Evolutionary conservation across 1,284 basidiomycete genomes (phyloP), one percentile per base, ranked within the genome.

Genomic region (Porodaedalea pini): DNA sequence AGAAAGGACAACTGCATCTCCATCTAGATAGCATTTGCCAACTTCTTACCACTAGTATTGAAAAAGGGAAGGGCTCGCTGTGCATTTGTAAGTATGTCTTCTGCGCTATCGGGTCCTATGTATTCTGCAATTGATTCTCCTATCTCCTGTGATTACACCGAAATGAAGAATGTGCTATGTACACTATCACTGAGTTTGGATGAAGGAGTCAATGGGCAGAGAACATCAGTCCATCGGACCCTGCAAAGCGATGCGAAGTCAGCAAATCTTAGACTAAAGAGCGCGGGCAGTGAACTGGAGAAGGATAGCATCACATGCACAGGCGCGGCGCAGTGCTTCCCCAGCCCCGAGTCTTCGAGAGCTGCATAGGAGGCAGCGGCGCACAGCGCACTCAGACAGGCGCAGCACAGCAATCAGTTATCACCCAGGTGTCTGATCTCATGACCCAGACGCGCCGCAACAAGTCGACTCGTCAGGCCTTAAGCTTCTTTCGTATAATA

Each of bases 401-500:
- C 25, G 17, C 48, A 34, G 19, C n/a, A 27, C 23, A 36, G 43
- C 25, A 40, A 39, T 57, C 56, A 57, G 56, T 34, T 36, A 57
- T 45, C 37, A 57, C 32, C 56, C 48, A 51, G 41, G 48, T 39
- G 32, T 13, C 51, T 41, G 53, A 54, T 57, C 56, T 57, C 56
- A 51, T 57, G 39, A 44, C 49, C 54, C n/a, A 15, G 15, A 23
- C 44, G 11, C 7, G 17, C 27, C 31, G 31, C 6, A 10, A 11
- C 6, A 6, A 34, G 32, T 6, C 21, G 29, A 19, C 27, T 8
- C 37, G 51, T 15, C 25, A 47, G 44, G 47, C 41, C 41, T 19
- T 10, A 29, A 31, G n/a, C n/a, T n/a, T n/a, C n/a, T n/a, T 21
- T 57, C 56, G 48, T 57, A 57, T 57, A 57, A 57, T 57, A 57